Evolutionary conservation across 345 rosid genomes (phyloP), one percentile per base, ranked within the genome.

Genomic region (Eucalyptus tenuipes): DNA sequence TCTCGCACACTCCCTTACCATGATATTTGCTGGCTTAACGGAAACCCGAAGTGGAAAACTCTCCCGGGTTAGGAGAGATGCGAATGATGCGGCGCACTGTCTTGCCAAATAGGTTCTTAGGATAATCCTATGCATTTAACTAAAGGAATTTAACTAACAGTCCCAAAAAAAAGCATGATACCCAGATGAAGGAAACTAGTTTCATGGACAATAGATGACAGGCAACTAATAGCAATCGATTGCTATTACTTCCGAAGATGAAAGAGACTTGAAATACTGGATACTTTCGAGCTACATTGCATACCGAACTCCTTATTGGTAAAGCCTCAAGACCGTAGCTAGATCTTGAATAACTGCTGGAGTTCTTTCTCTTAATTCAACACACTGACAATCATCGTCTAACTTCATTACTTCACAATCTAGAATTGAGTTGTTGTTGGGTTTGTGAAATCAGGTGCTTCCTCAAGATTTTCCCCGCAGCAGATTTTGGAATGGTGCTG

Each of bases 381-480:
- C 47, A 3, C 82, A 75, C 82, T 20, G 82, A 6, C 47, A 44
- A 18, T 24, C 82, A 75, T 37, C 42, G 13, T 22, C 49, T 20
- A 11, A 22, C 75, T 88, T n/a, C 75, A 18, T 27, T 14, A 11
- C 44, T 31, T 86, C 88, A 94, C 88, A 95, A 57, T 75, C 91
- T 94, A 71, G 94, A 90, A 85, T 45, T n/a, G 49, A 90, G 16
- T 85, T 85, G 90, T 57, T 88, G 90, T 90, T 88, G 93, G 90
- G 91, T 92, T 50, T 57, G 93, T 29, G 92, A 86, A 88, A 92
- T 90, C 66, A 95, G 90, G 79, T 95, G 87, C 89, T 93, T 95
- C 91, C 95, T 94, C 88, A 93, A 88, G 85, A 95, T 93, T 90
- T 95, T 95, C 40, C 95, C 97, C 0, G 96, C 94, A 44, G 95